Base-by-base conservation (phyloP, 495 filamentous ascomycete genomes). In the Polyplosphaeria fusca region DNA sequence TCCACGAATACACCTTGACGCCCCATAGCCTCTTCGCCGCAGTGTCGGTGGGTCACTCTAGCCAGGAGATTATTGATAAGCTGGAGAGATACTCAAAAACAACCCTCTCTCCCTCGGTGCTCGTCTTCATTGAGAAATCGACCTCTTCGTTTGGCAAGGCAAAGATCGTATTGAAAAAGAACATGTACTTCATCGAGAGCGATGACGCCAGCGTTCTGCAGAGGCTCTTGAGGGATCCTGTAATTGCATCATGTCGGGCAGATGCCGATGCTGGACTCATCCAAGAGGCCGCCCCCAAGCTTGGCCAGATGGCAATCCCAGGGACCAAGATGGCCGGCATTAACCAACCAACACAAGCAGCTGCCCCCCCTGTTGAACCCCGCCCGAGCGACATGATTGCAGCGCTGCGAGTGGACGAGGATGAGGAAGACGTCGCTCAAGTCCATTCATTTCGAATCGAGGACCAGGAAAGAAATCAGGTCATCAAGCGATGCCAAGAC, bases 371-470 rank as follows among this genome's bases (percentile, higher is more conserved):
- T 53, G 64, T 58, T 63, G 64, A 65, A 22, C 47, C 45, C 69
- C 67, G 42, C 61, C 68, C 27, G 73, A 71, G 46, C 80, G 82
- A 47, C 77, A 55, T 88, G 43, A 79, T 86, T 43, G 74, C 82
- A 23, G 78, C 79, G 9, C 71, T 87, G 18, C 74, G 81, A 30
- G 77, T 79, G 61, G 83, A 96, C 27, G 91, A 96, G 53, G 91
- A 96, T 25, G 90, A 96, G 3, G 91, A 95, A 48, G 88, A 95
- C 50, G 80, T 85, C 28, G 87, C 88, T 52, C 82, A 84, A n/a
- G 89, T 95, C 5, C 92, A 96, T 70, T 87, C 90, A n/a, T 96
- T 99, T 65, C 87, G 97, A 68, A 95, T 99, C 59, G 78, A 79
- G 2, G 82, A 86, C 39, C 76, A 79, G 43, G 79, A 79, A 27